A percentile compares a stretch with the other conserved stretches of the same genome.
These are phyloP conservation scores for Penicillium arizonense DNA, from an alignment of 495 filamentous ascomycete species.

Conservation along the genomic window DNA sequence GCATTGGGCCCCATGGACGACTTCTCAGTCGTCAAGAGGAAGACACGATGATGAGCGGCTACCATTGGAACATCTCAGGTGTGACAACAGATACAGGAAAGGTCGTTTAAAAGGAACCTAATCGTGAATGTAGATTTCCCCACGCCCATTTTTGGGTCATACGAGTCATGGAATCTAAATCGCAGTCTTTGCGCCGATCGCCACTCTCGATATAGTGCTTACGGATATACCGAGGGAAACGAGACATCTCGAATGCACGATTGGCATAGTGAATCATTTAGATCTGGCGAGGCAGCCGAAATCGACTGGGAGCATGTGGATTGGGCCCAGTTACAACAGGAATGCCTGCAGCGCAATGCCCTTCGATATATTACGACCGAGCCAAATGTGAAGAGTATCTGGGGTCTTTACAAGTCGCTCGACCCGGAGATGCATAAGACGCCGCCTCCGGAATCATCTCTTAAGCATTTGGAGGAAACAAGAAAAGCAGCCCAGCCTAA, in stretches of 20 bases:
- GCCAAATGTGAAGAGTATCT: background rate
- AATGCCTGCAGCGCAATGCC: constrained; percentile 59
- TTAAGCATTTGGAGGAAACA: background rate
- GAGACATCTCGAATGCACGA: background rate
- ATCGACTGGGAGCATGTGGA: constrained; percentile 61
- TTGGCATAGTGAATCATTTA: constrained; percentile 5
- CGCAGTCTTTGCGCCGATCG: constrained; percentile 47
- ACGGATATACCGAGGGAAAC: constrained; percentile 24
- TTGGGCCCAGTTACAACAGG: constrained; percentile 66
- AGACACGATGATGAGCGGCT: constrained; percentile 8
- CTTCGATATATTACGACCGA: constrained; percentile 42
- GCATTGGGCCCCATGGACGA: constrained; percentile 41
- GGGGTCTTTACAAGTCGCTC: constrained; percentile 2
- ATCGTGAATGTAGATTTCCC: constrained; percentile 29
- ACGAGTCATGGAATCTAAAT: constrained; percentile 39
- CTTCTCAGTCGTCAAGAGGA: constrained; percentile 41
- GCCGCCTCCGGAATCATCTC: background rate
- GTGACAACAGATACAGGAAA: background rate
- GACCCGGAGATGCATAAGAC: background rate
- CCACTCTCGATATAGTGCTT: constrained; percentile 44
- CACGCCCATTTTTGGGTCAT: constrained; percentile 38
- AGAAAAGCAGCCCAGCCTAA: constrained; percentile 23
- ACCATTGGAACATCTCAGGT: constrained; percentile 10
- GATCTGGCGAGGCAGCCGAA: constrained; percentile 2
- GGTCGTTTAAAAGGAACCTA: background rate